These are phyloP conservation scores for Colletotrichum sp. DNA, from an alignment of 2,329 filamentous ascomycete species.

Conservation along the genomic window DNA sequence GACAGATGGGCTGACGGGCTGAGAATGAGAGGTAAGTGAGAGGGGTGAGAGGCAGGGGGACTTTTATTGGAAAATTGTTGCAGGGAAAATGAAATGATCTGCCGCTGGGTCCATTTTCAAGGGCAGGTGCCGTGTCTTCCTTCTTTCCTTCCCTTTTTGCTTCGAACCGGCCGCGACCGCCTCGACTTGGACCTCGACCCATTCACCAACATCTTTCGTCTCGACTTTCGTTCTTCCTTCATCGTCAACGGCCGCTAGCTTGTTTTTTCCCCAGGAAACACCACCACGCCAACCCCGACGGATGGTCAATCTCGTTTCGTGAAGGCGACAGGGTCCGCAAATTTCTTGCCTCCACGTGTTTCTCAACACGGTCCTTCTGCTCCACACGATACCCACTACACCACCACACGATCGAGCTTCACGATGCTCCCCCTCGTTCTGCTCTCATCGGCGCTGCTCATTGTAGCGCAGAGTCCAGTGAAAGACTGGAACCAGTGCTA, in stretches of 20 bases:
- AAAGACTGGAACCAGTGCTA: conserved; percentile 13
- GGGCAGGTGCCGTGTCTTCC: background rate
- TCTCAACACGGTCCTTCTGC: background rate
- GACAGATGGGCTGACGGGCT: background rate
- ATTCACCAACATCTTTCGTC: background rate
- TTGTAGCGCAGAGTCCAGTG: background rate
- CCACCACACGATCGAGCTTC: background rate
- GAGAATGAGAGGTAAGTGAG: background rate
- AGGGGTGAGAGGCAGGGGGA: background rate
- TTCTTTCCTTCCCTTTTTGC: background rate
- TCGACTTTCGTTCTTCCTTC: background rate
- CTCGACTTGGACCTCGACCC: background rate
- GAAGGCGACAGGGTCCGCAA: background rate
- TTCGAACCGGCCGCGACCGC: background rate
- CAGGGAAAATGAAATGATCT: background rate
- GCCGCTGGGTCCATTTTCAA: background rate
- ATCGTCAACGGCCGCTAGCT: background rate
- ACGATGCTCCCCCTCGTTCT: background rate
- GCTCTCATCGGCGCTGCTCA: background rate
- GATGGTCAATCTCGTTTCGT: background rate
- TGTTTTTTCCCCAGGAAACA: background rate
- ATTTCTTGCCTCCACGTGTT: background rate
- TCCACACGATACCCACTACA: background rate
- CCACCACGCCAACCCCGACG: background rate
- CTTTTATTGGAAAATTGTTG: background rate